phyloP scores from a whole-genome alignment of 2,329 filamentous ascomycete genomes.

The Sporothrix mexicana region DNA sequence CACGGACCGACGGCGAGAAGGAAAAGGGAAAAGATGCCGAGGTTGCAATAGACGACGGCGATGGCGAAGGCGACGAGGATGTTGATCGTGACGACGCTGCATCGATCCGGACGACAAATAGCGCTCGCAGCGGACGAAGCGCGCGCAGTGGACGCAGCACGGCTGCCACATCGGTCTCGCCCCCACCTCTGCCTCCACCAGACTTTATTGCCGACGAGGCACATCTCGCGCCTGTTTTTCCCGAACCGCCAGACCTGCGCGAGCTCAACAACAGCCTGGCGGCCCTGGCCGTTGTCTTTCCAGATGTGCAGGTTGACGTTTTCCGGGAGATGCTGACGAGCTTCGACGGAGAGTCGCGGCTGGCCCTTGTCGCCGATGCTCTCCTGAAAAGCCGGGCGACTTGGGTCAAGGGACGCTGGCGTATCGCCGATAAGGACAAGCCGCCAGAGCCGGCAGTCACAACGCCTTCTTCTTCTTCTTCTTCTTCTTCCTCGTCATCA shows the following conservation, averaged over 20 bases:
- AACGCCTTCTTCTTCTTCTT: constrained; percentile 62
- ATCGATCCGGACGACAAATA: constrained; percentile 19
- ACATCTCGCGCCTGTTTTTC: constrained; percentile 55
- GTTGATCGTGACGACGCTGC: constrained; percentile 23
- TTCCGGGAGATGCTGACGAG: constrained; percentile 80
- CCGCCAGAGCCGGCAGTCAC: constrained; percentile 63
- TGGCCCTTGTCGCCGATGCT: constrained; percentile 78
- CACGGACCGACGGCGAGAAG: constrained; percentile 14
- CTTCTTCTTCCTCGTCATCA: not conserved
- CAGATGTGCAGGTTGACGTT: constrained; percentile 80
- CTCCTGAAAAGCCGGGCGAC: constrained; percentile 73
- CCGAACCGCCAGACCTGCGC: constrained; percentile 66
- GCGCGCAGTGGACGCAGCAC: constrained; percentile 14
- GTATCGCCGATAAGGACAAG: constrained; percentile 48
- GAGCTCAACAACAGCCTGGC: constrained; percentile 73
- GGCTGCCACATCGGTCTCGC: not conserved
- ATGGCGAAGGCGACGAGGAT: not conserved
- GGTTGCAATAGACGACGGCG: constrained; percentile 12
- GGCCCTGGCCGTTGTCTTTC: constrained; percentile 74
- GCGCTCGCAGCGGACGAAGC: not conserved
- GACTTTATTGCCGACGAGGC: constrained; percentile 63
- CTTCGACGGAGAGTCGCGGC: constrained; percentile 76
- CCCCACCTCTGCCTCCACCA: constrained; percentile 35
- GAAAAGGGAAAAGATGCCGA: constrained; percentile 12
- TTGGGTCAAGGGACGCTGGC: constrained; percentile 73